Base-by-base conservation (phyloP, 2,329 filamentous ascomycete species). In the Colletotrichum abscissum region DNA sequence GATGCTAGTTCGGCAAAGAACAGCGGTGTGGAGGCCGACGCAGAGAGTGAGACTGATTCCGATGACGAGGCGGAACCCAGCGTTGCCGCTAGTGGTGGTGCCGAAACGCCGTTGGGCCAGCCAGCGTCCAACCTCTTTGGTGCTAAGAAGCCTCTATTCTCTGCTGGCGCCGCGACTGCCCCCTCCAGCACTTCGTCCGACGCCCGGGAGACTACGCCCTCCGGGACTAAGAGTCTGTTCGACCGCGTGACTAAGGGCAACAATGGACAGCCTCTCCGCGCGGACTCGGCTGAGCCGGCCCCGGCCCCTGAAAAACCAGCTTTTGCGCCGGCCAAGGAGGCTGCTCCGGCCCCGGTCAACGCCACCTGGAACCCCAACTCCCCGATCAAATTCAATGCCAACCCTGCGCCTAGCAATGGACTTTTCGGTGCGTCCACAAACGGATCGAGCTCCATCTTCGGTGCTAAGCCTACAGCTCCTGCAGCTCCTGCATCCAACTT, bases 1-100 rank as follows among this genome's bases (percentile, higher is more conserved):
- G 88, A 90, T 77, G 84, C 82, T 38, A 89, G 88, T 76, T 88
- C 88, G 16, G 83, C 86, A 54, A 88, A 88, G 79, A 89, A 86
- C 63, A 90, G 89, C 74, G 86, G 86, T 1, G 80, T 83, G 12
- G 86, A 88, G 19, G 85, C 84, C 22, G 87, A 87, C 63, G 82
- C 79, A 7, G 86, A 88, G 74, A 85, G 82, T 74, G 85, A 86
- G 69, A 80, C 84, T 22, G 85, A 85, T 24, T 84, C 84, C 3
- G 85, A 87, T 35, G 79, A 73, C 16, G 82, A 85, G 64, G 78
- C 80, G 4, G 86, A 85, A 69, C 82, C 82, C 11, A 86, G 83
- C 68, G 82, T 81, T 67, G 83, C 82, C 73, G 82, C 83, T 63
- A 87, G 84, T 72, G 82, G 79, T 49, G 82, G 80, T 35, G 83